Conservation (phyloP, 306 rosid genomes). For the Sphenostylis stenocarpa region DNA sequence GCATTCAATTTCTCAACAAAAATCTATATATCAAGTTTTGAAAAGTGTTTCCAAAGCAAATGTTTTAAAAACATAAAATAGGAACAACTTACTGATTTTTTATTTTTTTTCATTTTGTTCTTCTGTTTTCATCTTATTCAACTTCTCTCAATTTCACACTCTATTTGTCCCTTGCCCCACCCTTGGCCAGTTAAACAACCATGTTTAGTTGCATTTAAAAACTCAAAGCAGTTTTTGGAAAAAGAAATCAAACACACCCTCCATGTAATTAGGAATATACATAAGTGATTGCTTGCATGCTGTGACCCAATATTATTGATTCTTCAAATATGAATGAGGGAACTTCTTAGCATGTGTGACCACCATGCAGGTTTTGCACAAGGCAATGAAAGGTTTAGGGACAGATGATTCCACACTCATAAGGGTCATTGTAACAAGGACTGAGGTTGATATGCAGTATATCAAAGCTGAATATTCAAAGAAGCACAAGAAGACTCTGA, state of each 20-base stretch:
- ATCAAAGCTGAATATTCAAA: slow-evolving; percentile 65
- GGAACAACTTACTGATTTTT: background rate
- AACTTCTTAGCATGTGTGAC: background rate
- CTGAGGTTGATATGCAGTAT: slow-evolving; percentile 73
- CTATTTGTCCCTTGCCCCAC: background rate
- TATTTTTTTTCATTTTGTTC: background rate
- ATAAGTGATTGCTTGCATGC: background rate
- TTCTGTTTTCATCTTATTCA: background rate
- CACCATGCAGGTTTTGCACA: slow-evolving; percentile 53
- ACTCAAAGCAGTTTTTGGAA: background rate
- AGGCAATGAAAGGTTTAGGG: slow-evolving; percentile 82
- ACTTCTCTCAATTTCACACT: background rate
- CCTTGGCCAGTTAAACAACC: background rate
- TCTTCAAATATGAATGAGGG: background rate
- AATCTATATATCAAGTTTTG: background rate
- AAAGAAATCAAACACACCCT: background rate
- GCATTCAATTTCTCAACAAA: background rate
- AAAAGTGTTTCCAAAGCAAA: background rate
- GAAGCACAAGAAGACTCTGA: slow-evolving; percentile 61
- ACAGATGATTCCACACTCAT: slow-evolving; percentile 58
- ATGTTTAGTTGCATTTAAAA: background rate
- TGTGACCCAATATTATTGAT: background rate
- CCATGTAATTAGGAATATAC: background rate
- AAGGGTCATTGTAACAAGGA: slow-evolving; percentile 67
- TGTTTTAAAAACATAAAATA: background rate